These are phyloP conservation scores for Scheffersomyces lignosus DNA, from an alignment of 805 yeast species.

Conservation along the genomic window DNA sequence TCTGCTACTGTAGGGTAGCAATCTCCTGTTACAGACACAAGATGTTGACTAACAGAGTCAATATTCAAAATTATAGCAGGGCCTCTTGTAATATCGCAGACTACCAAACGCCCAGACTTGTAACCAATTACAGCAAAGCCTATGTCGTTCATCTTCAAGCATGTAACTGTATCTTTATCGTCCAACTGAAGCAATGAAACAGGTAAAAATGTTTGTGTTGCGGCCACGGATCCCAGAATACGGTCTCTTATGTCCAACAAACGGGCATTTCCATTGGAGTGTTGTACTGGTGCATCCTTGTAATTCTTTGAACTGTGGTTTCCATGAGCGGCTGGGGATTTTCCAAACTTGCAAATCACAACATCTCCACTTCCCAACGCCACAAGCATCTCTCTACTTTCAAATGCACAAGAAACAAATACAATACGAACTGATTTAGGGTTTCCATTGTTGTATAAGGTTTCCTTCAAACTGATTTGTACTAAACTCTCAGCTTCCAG, in stretches of 20 bases:
- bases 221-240: constrained; percentile 42
- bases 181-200: constrained; percentile 24
- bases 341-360: constrained; percentile 69
- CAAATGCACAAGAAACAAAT: constrained; percentile 72
- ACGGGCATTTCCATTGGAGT: constrained; percentile 32
- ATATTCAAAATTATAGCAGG: constrained; percentile 63
- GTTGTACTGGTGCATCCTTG: constrained; percentile 27
- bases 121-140: constrained; percentile 87
- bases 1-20: constrained; percentile 60
- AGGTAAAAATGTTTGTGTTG: constrained; percentile 35
- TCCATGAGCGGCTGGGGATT: constrained; percentile 27
- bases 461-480: constrained; percentile 34
- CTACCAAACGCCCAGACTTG: constrained; percentile 67
- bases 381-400: constrained; percentile 71
- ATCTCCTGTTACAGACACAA: constrained; percentile 30
- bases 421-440: constrained; percentile 47
- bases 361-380: constrained; percentile 72
- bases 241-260: constrained; percentile 55
- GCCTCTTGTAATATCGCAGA: constrained; percentile 73
- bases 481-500: constrained; percentile 31
- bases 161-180: constrained; percentile 48
- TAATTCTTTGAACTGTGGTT: constrained; percentile 21
- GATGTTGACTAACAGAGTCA: constrained; percentile 22
- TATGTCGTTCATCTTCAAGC: constrained; percentile 65
- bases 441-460: constrained; percentile 28